Conservation (phyloP, 371 early-diverging fungal genomes). For the Mortierella sp. region DNA sequence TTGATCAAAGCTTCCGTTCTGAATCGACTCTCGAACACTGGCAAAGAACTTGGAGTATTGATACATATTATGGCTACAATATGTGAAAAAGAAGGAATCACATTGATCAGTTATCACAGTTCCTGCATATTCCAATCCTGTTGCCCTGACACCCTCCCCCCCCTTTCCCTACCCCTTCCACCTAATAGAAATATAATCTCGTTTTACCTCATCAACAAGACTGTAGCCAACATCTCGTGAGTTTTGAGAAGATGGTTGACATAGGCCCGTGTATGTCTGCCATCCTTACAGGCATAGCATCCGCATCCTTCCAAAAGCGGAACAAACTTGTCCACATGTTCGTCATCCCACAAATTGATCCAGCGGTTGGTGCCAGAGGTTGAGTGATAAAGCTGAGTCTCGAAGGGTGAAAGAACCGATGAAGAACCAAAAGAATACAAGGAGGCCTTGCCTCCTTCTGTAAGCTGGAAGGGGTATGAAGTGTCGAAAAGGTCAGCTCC, state of each 20-base stretch:
- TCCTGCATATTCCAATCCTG: too few relatives aligned
- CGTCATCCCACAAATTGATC: slow-evolving; percentile 65
- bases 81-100: slow-evolving; percentile 3
- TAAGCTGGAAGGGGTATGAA: slow-evolving; percentile 60
- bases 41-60: slow-evolving; percentile 72
- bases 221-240: slow-evolving; percentile 84
- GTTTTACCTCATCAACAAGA: slow-evolving; percentile 73
- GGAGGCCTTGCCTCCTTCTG: slow-evolving; percentile 68
- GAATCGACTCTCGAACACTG: slow-evolving; percentile 68
- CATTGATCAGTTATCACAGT: background rate
- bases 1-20: slow-evolving; percentile 60
- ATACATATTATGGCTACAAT: slow-evolving; percentile 72
- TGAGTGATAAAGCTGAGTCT: background rate
- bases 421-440: slow-evolving; percentile 54
- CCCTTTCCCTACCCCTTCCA: too few relatives aligned
- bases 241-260: slow-evolving; percentile 79
- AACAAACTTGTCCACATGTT: slow-evolving; percentile 63
- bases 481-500: slow-evolving; percentile 84
- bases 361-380: slow-evolving; percentile 20
- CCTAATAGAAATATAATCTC: background rate
- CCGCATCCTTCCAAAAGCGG: slow-evolving; percentile 69
- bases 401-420: background rate
- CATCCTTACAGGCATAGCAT: slow-evolving; percentile 73
- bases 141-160: too few relatives aligned
- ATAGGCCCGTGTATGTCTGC: slow-evolving; percentile 76